Conservation (phyloP, 2,329 filamentous ascomycete species). For the Sporothrix luriei region DNA sequence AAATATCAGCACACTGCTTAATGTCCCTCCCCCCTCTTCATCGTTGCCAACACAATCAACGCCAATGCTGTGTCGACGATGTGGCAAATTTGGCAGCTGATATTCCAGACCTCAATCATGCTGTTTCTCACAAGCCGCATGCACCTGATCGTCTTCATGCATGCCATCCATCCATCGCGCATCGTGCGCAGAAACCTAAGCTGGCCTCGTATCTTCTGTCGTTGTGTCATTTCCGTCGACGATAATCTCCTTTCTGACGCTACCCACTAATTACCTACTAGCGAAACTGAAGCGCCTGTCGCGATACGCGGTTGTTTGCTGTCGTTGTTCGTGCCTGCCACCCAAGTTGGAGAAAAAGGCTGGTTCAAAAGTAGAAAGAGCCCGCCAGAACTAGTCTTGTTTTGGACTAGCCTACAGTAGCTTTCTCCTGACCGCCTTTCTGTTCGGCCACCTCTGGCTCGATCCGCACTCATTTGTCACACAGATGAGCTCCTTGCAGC, state of each 20-base stretch:
- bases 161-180: background rate
- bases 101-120: conserved; percentile 2
- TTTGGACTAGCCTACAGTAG: conserved; percentile 24
- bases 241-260: conserved; percentile 13
- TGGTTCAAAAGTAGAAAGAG: conserved; percentile 28
- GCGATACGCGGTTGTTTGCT: conserved; percentile 27
- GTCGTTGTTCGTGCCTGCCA: conserved; percentile 22
- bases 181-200: conserved; percentile 8
- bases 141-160: conserved; percentile 17
- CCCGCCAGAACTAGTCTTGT: conserved; percentile 25
- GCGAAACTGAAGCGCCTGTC: conserved; percentile 20
- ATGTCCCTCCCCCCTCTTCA: background rate
- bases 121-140: conserved; percentile 17
- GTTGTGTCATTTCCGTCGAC: background rate
- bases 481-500: conserved; percentile 15
- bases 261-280: background rate
- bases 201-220: background rate
- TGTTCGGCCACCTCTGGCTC: conserved; percentile 23
- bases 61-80: background rate
- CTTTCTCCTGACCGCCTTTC: conserved; percentile 31
- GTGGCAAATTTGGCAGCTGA: background rate
- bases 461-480: background rate
- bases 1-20: background rate
- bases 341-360: conserved; percentile 19
- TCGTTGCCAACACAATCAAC: background rate